Base-by-base conservation (phyloP, 2,329 filamentous ascomycete species). In the Cadophora sp. region DNA sequence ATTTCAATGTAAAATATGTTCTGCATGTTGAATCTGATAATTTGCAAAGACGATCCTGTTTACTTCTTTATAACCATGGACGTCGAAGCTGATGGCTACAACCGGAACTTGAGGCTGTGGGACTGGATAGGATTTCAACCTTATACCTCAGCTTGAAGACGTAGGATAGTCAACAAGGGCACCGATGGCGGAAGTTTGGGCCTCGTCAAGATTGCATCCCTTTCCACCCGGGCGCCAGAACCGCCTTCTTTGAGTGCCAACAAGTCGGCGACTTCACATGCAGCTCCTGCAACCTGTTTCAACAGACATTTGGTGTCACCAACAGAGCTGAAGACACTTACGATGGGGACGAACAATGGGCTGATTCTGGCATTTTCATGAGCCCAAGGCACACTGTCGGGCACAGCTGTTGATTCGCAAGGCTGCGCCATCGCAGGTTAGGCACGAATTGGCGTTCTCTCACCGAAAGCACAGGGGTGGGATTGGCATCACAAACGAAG, bases 351-450 rank as follows among this genome's bases (percentile, higher is more conserved):
- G 4, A 55, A 34, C 51, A 50, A 43, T 16, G 46, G 34, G 22
- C 59, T 63, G 40, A 12, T 31, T 34, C 9, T 16, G 12, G 16
- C 24, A 16, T 34, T 11, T 12, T 24, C 16, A 34, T n/a, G 7
- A 24, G 46, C 60, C 60, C 60, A 53, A 67, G 60, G 65, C 65
- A 64, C 60, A 67, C 26, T 11, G 51, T 58, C 40, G 53, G 51
- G 60, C 61, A 37, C 11, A n/a, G 24, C 4, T 19, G 27, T 16
- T 12, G 24, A 22, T 22, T 31, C 4, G 50, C 26, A 50, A 59
- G 65, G 61, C 51, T 63, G 40, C 43, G 16, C n/a, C 26, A 50
- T 14, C 14, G 43, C 27, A 61, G 3, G 40, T 64, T 55, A 43
- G 65, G 65, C 56, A 51, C 24, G 19, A 40, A 64, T 53, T 16